Evolutionary conservation across 352 stramenopile genomes (phyloP).

Genomic region (Pythium apleroticum): DNA sequence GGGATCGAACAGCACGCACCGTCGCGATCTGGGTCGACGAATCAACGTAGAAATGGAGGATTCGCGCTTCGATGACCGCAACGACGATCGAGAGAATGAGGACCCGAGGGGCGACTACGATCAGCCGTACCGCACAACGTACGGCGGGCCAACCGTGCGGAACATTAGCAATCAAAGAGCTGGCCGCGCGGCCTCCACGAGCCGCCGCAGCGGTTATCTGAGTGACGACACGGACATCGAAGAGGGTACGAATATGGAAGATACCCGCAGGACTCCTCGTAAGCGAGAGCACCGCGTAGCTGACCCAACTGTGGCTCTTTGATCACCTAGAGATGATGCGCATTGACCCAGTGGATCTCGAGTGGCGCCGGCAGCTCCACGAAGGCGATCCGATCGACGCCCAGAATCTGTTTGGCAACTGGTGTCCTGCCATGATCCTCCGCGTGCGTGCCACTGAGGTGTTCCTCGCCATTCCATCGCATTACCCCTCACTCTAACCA

Average conservation of each 20-base stretch:
- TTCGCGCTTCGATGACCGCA: constrained; percentile 23
- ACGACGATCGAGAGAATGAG: constrained; percentile 20
- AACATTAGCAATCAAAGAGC: constrained; percentile 3
- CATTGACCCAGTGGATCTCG: constrained; percentile 60
- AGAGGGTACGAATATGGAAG: constrained; percentile 43
- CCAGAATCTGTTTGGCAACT: constrained; percentile 84
- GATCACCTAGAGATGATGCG: constrained; percentile 77
- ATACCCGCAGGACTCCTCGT: background rate
- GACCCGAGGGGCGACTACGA: background rate
- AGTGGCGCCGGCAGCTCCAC: constrained; percentile 75
- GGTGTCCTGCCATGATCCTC: constrained; percentile 65
- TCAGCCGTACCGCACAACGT: background rate
- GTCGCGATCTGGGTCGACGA: background rate
- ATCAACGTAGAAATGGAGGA: constrained; percentile 21
- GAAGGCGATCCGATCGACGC: constrained; percentile 64
- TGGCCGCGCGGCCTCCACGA: background rate
- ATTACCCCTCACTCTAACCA: background rate
- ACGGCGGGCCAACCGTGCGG: background rate
- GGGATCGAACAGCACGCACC: background rate
- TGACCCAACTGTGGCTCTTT: background rate
- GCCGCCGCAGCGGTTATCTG: constrained; percentile 12
- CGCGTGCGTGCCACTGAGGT: constrained; percentile 26
- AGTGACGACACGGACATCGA: constrained; percentile 78
- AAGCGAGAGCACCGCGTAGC: background rate
- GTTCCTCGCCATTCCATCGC: background rate